Conservation (phyloP, 2,329 filamentous ascomycete species). For the Davidsoniella eucalypti region DNA sequence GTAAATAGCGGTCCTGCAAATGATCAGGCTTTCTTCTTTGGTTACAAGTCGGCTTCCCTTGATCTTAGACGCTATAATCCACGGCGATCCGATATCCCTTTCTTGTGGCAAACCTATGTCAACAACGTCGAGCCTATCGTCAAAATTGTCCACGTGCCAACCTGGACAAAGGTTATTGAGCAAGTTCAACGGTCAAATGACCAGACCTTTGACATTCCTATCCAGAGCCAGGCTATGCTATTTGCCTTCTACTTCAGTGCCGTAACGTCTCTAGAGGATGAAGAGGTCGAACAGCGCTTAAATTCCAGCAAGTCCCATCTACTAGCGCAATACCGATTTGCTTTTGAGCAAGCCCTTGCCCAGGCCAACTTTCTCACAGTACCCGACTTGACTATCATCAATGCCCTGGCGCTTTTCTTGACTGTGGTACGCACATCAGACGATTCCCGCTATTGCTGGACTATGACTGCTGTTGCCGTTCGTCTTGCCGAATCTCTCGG, state of each 20-base stretch:
- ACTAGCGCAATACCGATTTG: slow-evolving; percentile 32
- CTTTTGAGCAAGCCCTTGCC: slow-evolving; percentile 39
- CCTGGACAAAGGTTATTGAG: slow-evolving; percentile 43
- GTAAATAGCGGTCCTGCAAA: slow-evolving; percentile 5
- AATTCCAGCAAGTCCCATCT: slow-evolving; percentile 28
- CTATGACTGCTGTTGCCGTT: slow-evolving; percentile 39
- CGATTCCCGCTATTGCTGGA: slow-evolving; percentile 40
- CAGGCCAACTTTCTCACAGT: slow-evolving; percentile 41
- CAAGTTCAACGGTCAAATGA: slow-evolving; percentile 39
- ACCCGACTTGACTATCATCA: slow-evolving; percentile 38
- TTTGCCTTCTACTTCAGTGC: slow-evolving; percentile 46
- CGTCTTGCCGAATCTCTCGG: slow-evolving; percentile 44
- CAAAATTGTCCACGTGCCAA: slow-evolving; percentile 55
- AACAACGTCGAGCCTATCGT: slow-evolving; percentile 59
- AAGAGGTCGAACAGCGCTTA: slow-evolving; percentile 35
- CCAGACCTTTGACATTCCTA: slow-evolving; percentile 31
- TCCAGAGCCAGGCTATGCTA: slow-evolving; percentile 42
- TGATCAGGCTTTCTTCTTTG: slow-evolving; percentile 57
- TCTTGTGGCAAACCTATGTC: slow-evolving; percentile 54
- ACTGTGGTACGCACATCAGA: slow-evolving; percentile 30
- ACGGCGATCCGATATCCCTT: slow-evolving; percentile 44
- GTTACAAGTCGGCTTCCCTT: slow-evolving; percentile 54
- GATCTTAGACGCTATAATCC: slow-evolving; percentile 50
- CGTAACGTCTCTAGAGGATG: slow-evolving; percentile 41
- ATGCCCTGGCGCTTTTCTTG: slow-evolving; percentile 42